These are phyloP conservation scores for Phlebiopsis gigantea DNA, from an alignment of 768 basidiomycete species.

Conservation along the genomic window DNA sequence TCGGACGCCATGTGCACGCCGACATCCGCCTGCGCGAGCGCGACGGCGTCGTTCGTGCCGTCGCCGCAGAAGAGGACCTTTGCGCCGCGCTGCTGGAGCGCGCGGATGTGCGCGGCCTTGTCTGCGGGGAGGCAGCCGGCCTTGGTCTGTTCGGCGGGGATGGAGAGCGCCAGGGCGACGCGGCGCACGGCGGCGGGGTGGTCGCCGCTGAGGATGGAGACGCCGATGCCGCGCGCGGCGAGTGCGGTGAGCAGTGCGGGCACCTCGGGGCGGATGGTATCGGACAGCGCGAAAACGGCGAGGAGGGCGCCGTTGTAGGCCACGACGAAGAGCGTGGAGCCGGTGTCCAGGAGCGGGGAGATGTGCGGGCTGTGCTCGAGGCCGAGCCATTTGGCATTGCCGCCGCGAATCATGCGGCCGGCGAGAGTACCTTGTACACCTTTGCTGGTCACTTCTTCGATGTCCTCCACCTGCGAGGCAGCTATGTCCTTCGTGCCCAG, in stretches of 20 bases:
- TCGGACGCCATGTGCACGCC: slow-evolving; percentile 33
- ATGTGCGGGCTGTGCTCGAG: slow-evolving; percentile 24
- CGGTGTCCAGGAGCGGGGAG: slow-evolving; percentile 30
- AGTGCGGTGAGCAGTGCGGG: slow-evolving; percentile 31
- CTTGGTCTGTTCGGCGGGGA: slow-evolving; percentile 30
- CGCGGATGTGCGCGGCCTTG: slow-evolving; percentile 33
- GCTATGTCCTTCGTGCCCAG: slow-evolving; percentile 16
- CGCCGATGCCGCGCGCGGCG: slow-evolving; percentile 28
- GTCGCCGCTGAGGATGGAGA: slow-evolving; percentile 50
- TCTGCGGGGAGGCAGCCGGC: slow-evolving; percentile 43
- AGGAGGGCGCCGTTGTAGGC: slow-evolving; percentile 22
- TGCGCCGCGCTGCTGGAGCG: slow-evolving; percentile 21
- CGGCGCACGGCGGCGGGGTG: slow-evolving; percentile 36
- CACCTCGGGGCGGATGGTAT: slow-evolving; percentile 40
- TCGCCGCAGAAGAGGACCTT: slow-evolving; percentile 43
- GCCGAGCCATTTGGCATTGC: slow-evolving; percentile 31
- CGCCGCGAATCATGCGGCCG: slow-evolving; percentile 30
- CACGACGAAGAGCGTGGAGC: slow-evolving; percentile 41
- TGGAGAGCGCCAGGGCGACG: slow-evolving; percentile 34
- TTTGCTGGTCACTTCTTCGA: slow-evolving; percentile 30
- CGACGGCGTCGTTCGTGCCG: slow-evolving; percentile 48
- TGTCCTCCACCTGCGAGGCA: slow-evolving; percentile 12
- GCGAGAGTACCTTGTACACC: slow-evolving; percentile 31
- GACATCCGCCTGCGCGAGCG: slow-evolving; percentile 47
- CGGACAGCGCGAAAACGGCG: slow-evolving; percentile 37